A percentile compares a stretch with the other conserved stretches of the same genome.
Evolutionary conservation across 768 basidiomycete species (phyloP).

Genomic region (Tremella yokohamensis): DNA sequence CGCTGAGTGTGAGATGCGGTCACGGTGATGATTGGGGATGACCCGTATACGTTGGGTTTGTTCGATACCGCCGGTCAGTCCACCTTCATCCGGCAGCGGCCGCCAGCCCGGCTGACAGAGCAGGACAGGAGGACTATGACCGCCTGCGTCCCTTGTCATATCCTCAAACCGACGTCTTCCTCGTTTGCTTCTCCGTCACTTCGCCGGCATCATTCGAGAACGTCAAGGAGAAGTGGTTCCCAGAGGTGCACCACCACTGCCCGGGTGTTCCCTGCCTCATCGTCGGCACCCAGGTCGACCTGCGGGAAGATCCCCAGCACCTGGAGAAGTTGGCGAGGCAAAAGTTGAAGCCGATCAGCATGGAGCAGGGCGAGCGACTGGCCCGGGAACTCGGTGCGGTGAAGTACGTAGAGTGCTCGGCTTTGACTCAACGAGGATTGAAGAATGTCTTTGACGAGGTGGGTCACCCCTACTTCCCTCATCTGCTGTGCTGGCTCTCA

Average conservation of each 20-base stretch:
- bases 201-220: constrained; percentile 98
- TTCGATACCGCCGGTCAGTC: constrained; percentile 97
- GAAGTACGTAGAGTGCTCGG: constrained; percentile 99
- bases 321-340: constrained; percentile 92
- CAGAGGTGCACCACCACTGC: constrained; percentile 99
- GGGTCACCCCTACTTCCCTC: constrained; percentile 51
- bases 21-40: constrained; percentile 99
- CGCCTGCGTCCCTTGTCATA: constrained; percentile 97
- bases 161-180: constrained; percentile 98
- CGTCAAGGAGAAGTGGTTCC: constrained; percentile 99
- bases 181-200: constrained; percentile 98
- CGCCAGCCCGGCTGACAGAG: neutral
- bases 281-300: constrained; percentile 96
- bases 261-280: constrained; percentile 98
- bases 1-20: constrained; percentile 60
- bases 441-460: constrained; percentile 99
- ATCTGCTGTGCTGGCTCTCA: neutral
- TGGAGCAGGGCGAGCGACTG: constrained; percentile 86
- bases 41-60: constrained; percentile 94
- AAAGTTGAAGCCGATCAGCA: constrained; percentile 87
- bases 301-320: constrained; percentile 88
- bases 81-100: too few relatives aligned
- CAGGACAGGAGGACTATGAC: constrained; percentile 94
- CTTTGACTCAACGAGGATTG: constrained; percentile 96
- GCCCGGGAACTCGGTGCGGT: constrained; percentile 97